Percentiles rank a stretch among this genome's conserved stretches.
phyloP scores from a whole-genome alignment of 768 basidiomycete genomes.

The Hortiboletus campestris region DNA sequence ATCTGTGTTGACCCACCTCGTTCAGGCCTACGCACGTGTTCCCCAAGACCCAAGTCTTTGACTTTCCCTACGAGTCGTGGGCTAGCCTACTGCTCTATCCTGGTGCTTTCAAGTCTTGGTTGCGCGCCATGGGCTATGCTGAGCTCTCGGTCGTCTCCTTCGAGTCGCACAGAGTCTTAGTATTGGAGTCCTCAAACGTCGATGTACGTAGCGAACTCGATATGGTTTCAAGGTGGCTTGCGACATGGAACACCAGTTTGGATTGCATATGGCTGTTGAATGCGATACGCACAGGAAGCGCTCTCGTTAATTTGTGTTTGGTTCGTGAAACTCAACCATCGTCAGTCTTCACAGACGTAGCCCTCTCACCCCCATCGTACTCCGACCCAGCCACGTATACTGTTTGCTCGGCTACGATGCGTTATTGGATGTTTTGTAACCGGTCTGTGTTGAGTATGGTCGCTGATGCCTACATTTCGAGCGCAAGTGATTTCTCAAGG shows the following conservation, averaged over 20 bases:
- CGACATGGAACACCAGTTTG: conserved; percentile 21
- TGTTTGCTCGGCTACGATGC: conserved; percentile 38
- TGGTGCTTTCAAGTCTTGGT: conserved; percentile 53
- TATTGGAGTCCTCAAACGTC: conserved; percentile 49
- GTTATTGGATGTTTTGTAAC: conserved; percentile 19
- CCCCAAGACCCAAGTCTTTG: conserved; percentile 41
- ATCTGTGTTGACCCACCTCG: conserved; percentile 23
- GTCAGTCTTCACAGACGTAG: conserved; percentile 18
- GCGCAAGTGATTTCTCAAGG: not conserved
- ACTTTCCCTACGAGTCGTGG: conserved; percentile 34
- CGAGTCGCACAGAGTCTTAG: conserved; percentile 18
- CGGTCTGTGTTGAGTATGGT: conserved; percentile 9
- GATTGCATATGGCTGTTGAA: conserved; percentile 23
- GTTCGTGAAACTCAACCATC: conserved; percentile 13
- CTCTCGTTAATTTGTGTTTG: conserved; percentile 7
- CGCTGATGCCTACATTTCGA: not conserved
- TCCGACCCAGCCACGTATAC: conserved; percentile 30
- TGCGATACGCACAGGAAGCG: conserved; percentile 38
- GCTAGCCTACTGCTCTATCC: conserved; percentile 36
- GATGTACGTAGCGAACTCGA: conserved; percentile 49
- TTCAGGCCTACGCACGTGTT: conserved; percentile 42
- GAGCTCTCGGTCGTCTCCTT: conserved; percentile 19
- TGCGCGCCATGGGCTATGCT: conserved; percentile 51
- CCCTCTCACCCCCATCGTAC: conserved; percentile 23
- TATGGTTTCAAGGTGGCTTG: conserved; percentile 49